A percentile compares a stretch with the other conserved stretches of the same genome.
phyloP scores from a whole-genome alignment of 345 rosid genomes.

The Eucalyptus tenuipes region DNA sequence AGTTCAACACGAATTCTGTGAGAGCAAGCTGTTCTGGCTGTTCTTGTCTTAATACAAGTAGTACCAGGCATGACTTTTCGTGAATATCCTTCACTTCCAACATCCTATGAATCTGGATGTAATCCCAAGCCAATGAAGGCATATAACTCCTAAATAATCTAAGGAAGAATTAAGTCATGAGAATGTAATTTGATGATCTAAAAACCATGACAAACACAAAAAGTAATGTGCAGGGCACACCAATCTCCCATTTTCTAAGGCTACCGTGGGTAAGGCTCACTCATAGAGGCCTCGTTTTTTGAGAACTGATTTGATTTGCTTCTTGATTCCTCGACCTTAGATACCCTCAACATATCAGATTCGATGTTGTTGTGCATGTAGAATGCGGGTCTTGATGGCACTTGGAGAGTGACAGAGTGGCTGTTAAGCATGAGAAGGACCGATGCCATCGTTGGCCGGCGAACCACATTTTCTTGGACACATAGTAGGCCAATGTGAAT shows the following conservation, averaged over 20 bases:
- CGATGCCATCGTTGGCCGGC: slow-evolving; percentile 34
- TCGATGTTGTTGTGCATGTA: not conserved
- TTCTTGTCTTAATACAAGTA: too few species aligned
- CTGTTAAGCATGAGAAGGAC: slow-evolving; percentile 36
- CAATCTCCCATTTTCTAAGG: not conserved
- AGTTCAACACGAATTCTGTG: not conserved
- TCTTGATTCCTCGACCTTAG: not conserved
- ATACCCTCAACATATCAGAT: not conserved
- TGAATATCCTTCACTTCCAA: not conserved
- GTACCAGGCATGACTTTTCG: not conserved
- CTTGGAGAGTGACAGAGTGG: slow-evolving; percentile 24
- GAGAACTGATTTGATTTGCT: not conserved
- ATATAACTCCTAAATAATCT: not conserved
- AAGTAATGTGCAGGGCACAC: not conserved
- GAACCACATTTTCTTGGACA: slow-evolving; percentile 30
- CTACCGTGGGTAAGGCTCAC: not conserved
- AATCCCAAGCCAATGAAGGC: not conserved
- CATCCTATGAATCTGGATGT: not conserved
- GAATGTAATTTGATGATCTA: not conserved
- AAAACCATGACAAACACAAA: not conserved
- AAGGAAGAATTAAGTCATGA: not conserved
- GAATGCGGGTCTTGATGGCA: slow-evolving; percentile 33
- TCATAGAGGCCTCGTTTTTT: not conserved
- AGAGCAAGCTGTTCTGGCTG: too few species aligned
- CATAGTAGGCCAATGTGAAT: slow-evolving; percentile 49